These are phyloP conservation scores for Phanerodontia chrysosporium DNA, from an alignment of 768 basidiomycete species.

Conservation along the genomic window DNA sequence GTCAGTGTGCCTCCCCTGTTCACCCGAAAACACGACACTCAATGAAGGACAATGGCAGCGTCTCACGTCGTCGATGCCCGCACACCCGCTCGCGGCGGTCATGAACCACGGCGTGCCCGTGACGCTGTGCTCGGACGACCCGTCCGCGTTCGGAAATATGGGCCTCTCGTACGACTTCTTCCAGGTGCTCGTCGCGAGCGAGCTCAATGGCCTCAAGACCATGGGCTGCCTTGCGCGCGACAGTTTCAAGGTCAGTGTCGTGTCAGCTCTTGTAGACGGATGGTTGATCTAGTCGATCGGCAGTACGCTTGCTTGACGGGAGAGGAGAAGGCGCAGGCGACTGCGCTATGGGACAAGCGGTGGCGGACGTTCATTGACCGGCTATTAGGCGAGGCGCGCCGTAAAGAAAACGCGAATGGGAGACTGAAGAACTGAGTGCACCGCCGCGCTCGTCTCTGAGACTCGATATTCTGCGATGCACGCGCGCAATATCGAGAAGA, in stretches of 20 bases:
- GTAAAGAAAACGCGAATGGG: background rate
- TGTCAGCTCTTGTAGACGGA: background rate
- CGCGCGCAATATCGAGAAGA: no score
- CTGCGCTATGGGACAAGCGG: constrained; percentile 40
- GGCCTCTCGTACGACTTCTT: constrained; percentile 77
- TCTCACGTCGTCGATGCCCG: constrained; percentile 73
- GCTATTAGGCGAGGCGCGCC: constrained; percentile 23
- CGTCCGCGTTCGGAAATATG: constrained; percentile 73
- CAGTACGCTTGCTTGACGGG: constrained; percentile 51
- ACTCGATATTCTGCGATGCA: no score
- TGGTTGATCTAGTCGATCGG: background rate
- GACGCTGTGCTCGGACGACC: constrained; percentile 71
- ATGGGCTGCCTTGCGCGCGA: constrained; percentile 59
- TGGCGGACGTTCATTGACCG: constrained; percentile 46
- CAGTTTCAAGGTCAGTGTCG: constrained; percentile 46
- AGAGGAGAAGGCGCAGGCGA: constrained; percentile 41
- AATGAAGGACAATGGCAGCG: no score
- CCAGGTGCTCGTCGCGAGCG: constrained; percentile 71
- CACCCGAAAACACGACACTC: no score
- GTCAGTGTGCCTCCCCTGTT: constrained; percentile 28
- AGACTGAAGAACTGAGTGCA: background rate
- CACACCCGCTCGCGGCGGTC: constrained; percentile 70
- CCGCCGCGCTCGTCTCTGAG: no score
- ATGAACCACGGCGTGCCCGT: constrained; percentile 73
- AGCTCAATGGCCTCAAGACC: constrained; percentile 59